A percentile compares a stretch with the other conserved stretches of the same genome.
Evolutionary conservation across 2,329 filamentous ascomycete species (phyloP).

Genomic region (Fusarium sp.): DNA sequence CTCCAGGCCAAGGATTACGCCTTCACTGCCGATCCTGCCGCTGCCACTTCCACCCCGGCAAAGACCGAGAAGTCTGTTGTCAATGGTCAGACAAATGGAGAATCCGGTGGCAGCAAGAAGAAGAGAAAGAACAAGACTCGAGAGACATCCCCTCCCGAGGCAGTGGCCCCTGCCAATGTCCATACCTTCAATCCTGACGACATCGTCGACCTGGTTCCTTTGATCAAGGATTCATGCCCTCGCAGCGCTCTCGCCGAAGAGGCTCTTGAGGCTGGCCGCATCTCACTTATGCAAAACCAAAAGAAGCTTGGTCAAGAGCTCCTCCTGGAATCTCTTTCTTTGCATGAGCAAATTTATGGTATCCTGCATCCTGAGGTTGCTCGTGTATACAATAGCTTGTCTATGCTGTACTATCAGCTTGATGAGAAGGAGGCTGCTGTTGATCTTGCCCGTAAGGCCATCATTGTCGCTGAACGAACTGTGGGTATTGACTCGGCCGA

Average conservation of each 20-base stretch:
- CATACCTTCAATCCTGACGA: slow-evolving; percentile 81
- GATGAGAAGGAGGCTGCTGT: slow-evolving; percentile 97
- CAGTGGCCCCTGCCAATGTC: slow-evolving; percentile 55
- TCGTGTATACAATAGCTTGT: slow-evolving; percentile 92
- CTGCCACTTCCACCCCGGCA: slow-evolving; percentile 38
- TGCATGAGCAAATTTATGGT: slow-evolving; percentile 98
- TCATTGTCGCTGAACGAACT: slow-evolving; percentile 94
- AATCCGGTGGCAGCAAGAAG: slow-evolving; percentile 59
- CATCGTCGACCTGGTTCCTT: slow-evolving; percentile 89
- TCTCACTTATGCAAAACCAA: slow-evolving; percentile 95
- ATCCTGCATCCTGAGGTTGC: slow-evolving; percentile 97
- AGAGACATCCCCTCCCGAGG: slow-evolving; percentile 63
- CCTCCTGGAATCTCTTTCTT: slow-evolving; percentile 91
- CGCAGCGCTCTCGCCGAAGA: slow-evolving; percentile 93
- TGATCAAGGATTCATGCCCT: slow-evolving; percentile 94
- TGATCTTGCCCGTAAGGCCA: slow-evolving; percentile 94
- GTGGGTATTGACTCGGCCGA: slow-evolving; percentile 93
- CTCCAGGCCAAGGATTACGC: slow-evolving; percentile 74
- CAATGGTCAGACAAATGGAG: slow-evolving; percentile 57
- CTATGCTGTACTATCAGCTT: slow-evolving; percentile 96
- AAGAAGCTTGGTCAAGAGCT: slow-evolving; percentile 96
- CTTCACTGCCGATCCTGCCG: slow-evolving; percentile 48
- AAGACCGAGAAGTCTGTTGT: slow-evolving; percentile 49
- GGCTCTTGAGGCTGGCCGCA: slow-evolving; percentile 92
- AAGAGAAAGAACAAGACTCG: slow-evolving; percentile 73